Conservation (phyloP, 257 asterid species). For the Solanum peruvianum region DNA sequence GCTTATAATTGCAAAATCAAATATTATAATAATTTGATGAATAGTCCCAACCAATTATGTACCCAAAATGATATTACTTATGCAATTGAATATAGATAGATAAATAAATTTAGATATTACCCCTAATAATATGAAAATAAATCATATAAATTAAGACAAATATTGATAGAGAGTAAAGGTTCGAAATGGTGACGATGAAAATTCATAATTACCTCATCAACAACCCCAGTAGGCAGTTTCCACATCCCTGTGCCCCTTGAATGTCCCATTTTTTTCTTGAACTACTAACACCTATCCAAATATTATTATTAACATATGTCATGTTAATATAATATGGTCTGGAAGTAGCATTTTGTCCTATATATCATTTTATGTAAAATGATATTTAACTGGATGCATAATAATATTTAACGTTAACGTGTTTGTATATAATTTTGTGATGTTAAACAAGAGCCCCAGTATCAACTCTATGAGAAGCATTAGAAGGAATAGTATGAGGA, state of each 20-base stretch:
- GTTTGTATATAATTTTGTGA: too few relatives aligned
- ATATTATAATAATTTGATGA: too few relatives aligned
- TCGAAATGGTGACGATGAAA: too few relatives aligned
- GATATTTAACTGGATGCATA: neutral
- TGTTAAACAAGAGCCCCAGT: constrained; percentile 56
- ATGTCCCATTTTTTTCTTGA: constrained; percentile 66
- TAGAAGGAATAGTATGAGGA: constrained; percentile 58
- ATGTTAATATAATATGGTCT: neutral
- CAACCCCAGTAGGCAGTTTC: constrained; percentile 95
- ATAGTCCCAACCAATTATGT: too few relatives aligned
- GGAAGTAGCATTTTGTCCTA: neutral
- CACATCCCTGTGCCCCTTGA: constrained; percentile 67
- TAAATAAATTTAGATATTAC: too few relatives aligned
- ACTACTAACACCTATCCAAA: constrained; percentile 66
- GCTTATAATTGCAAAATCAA: too few relatives aligned
- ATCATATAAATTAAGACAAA: too few relatives aligned
- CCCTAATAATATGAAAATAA: too few relatives aligned
- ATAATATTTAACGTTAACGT: neutral
- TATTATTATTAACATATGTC: neutral
- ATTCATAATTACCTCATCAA: constrained; percentile 53
- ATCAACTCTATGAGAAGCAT: constrained; percentile 85
- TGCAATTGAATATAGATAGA: too few relatives aligned
- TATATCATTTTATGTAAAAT: neutral
- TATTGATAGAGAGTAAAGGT: too few relatives aligned
- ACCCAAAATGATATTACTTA: too few relatives aligned